These are phyloP conservation scores for Yueomyces sp. DNA, from an alignment of 805 yeast genomes.

Conservation along the genomic window DNA sequence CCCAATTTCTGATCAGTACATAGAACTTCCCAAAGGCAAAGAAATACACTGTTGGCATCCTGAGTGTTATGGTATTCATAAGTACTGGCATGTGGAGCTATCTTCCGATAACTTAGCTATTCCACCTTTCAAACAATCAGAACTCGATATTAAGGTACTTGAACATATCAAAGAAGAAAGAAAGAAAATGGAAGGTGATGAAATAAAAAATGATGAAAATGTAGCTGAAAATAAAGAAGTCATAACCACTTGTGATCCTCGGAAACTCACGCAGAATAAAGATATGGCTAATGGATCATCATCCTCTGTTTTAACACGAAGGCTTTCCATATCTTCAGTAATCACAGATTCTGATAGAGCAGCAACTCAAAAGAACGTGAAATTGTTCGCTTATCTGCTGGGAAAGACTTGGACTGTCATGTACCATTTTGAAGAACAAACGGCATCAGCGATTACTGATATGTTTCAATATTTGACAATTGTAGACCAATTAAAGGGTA, in stretches of 20 bases:
- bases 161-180: not conserved
- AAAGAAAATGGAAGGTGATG: not conserved
- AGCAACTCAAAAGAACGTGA: conserved; percentile 33
- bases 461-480: conserved; percentile 79
- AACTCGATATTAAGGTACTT: conserved; percentile 19
- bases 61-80: conserved; percentile 95
- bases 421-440: conserved; percentile 78
- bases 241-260: not conserved
- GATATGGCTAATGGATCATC: not conserved
- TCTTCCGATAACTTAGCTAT: conserved; percentile 47
- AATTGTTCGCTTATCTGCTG: conserved; percentile 45
- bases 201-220: no score
- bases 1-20: conserved; percentile 87
- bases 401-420: conserved; percentile 72
- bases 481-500: conserved; percentile 55
- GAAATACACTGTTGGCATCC: conserved; percentile 97
- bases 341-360: conserved; percentile 33
- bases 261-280: not conserved
- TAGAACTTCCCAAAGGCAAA: conserved; percentile 84
- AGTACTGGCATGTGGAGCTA: conserved; percentile 86
- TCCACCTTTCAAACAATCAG: conserved; percentile 18
- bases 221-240: not conserved
- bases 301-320: not conserved
- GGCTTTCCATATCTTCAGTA: conserved; percentile 14
- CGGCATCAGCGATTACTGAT: conserved; percentile 81